A percentile compares a stretch with the other conserved stretches of the same genome.
These are phyloP conservation scores for Sarocladium strictum DNA, from an alignment of 2,329 filamentous ascomycete genomes.

Conservation along the genomic window DNA sequence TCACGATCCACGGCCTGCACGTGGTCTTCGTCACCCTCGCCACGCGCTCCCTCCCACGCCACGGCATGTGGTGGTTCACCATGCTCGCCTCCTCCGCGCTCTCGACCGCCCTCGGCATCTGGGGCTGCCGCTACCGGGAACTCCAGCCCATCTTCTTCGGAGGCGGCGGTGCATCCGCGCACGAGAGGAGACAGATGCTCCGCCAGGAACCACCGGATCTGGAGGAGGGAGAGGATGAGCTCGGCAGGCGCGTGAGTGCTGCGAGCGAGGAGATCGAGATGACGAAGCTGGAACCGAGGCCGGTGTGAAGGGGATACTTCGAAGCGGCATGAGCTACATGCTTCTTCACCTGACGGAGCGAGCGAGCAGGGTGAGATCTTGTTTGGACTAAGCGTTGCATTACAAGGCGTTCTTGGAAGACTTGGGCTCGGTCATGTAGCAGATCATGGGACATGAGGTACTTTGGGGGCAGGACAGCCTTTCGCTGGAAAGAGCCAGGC, in stretches of 20 bases:
- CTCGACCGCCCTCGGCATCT: slow-evolving; percentile 64
- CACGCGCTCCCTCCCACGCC: slow-evolving; percentile 66
- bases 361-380: background rate
- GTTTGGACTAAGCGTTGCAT: slow-evolving; percentile 25
- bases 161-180: slow-evolving; percentile 32
- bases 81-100: slow-evolving; percentile 41
- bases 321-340: slow-evolving; percentile 8
- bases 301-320: background rate
- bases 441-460: background rate
- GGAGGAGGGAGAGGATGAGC: slow-evolving; percentile 16
- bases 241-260: slow-evolving; percentile 22
- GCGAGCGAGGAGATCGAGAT: slow-evolving; percentile 57
- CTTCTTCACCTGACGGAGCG: background rate
- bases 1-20: slow-evolving; percentile 82
- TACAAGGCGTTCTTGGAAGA: slow-evolving; percentile 25
- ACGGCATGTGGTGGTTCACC: slow-evolving; percentile 79
- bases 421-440: background rate
- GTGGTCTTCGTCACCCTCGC: slow-evolving; percentile 74
- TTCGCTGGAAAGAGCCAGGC: background rate
- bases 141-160: slow-evolving; percentile 84
- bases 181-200: slow-evolving; percentile 17
- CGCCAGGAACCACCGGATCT: slow-evolving; percentile 14
- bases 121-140: slow-evolving; percentile 88
- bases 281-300: slow-evolving; percentile 41
- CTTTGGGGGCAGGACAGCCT: background rate